Evolutionary conservation across 2,329 filamentous ascomycete genomes (phyloP).

Genomic region (Alternaria incomplexa): DNA sequence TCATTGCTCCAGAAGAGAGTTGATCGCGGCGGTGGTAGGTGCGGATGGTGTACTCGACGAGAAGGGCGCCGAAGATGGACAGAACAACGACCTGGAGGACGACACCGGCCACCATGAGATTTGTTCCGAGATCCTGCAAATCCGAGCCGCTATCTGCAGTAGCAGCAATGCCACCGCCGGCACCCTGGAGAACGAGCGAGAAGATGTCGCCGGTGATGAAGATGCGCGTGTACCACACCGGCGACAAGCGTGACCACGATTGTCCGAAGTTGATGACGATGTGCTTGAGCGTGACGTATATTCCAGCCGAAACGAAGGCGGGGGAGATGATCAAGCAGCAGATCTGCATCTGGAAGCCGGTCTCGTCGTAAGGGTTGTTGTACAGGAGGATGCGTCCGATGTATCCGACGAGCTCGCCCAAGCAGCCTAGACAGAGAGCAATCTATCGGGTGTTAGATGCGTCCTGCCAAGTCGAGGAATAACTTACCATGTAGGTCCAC

Average conservation of each 20-base stretch:
- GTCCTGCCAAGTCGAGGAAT: neutral
- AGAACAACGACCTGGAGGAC: constrained; percentile 63
- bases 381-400: constrained; percentile 61
- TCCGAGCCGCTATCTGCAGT: constrained; percentile 53
- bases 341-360: constrained; percentile 61
- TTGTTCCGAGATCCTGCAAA: constrained; percentile 54
- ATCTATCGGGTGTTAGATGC: constrained; percentile 30
- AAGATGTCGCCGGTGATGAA: constrained; percentile 66
- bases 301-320: constrained; percentile 61
- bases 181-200: constrained; percentile 65
- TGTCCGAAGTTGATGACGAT: constrained; percentile 62
- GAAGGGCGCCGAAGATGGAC: constrained; percentile 54
- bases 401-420: constrained; percentile 63
- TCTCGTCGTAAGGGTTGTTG: constrained; percentile 57
- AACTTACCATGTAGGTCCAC: constrained; percentile 58
- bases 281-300: constrained; percentile 64
- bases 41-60: constrained; percentile 46
- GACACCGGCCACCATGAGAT: constrained; percentile 65
- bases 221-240: constrained; percentile 60
- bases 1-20: constrained; percentile 25
- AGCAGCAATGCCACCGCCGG: constrained; percentile 64
- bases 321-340: constrained; percentile 63
- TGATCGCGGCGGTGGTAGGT: constrained; percentile 36
- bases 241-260: constrained; percentile 35
- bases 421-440: constrained; percentile 56